Evolutionary conservation across 2,329 filamentous ascomycete species (phyloP), one percentile per base, ranked within the genome.

Genomic region (Nemania abortiva): DNA sequence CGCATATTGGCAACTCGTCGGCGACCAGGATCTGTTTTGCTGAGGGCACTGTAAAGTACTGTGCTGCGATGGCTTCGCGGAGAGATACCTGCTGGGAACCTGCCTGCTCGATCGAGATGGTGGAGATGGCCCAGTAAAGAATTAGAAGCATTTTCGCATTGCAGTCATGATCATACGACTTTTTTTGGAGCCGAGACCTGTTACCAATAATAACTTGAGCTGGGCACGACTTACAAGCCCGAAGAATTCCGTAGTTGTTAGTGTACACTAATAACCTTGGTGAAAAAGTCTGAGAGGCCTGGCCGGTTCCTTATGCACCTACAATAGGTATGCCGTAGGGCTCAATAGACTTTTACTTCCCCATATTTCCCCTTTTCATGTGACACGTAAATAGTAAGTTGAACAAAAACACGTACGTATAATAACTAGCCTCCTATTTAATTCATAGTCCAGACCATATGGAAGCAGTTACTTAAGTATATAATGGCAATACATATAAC

Each of bases 151-250:
- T 66, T 66, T 61, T 68, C 58, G 63, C 39, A 59, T 24, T 58
- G 63, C 65, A 64, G 62, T 64, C 22, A 62, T 47, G 1, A 71
- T 72, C 70, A 37, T 72, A 72, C 68, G 70, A 72, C 63, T 72
- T 72, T 70, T 71, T 61, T 65, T 68, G 68, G 65, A 62, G 62
- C 65, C 67, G 54, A 24, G 61, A 60, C 53, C 13, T 45, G 50
- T 63, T 60, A 69, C 65, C 57, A 70, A 62, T 61, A 45, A 61
- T 68, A 65, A 59, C 20, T 56, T 63, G 18, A 42, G 62, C 53
- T 53, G 45, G 55, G 34, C 53, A 55, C 37, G 61, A 22, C 34
- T 63, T 56, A 13, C 42, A 62, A 20, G 56, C 65, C 68, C 68
- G 65, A 68, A 49, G 53, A 68, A 61, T 68, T 45, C 68, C 65